Evolutionary conservation across 441 rosid genomes (phyloP).

Genomic region (Hura crepitans): DNA sequence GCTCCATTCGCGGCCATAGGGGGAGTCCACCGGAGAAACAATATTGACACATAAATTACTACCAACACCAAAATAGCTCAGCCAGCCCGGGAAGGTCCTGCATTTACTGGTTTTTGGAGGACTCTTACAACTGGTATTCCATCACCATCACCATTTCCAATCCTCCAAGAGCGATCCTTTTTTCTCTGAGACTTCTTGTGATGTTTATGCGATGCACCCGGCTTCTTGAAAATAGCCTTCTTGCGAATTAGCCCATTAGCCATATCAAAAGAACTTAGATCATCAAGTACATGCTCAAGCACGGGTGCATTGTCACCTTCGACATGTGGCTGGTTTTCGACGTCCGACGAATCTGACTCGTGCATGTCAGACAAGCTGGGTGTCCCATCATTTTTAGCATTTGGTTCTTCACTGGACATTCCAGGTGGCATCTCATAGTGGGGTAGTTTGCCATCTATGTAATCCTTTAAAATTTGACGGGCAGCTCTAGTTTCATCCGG

Average conservation of each 20-base stretch:
- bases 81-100: constrained; percentile 40
- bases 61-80: constrained; percentile 11
- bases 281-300: constrained; percentile 55
- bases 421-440: constrained; percentile 78
- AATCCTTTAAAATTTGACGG: constrained; percentile 78
- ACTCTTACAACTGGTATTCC: constrained; percentile 66
- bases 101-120: constrained; percentile 56
- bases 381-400: constrained; percentile 25
- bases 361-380: constrained; percentile 25
- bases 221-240: constrained; percentile 44
- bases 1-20: background rate
- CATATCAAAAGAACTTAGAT: constrained; percentile 66
- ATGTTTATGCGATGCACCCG: constrained; percentile 53
- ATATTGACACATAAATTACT: background rate
- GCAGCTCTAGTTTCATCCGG: constrained; percentile 92
- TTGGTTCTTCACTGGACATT: constrained; percentile 33
- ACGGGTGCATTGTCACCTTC: constrained; percentile 32
- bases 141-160: constrained; percentile 59
- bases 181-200: constrained; percentile 73
- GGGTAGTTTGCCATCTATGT: constrained; percentile 71
- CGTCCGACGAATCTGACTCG: constrained; percentile 45
- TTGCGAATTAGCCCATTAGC: constrained; percentile 53
- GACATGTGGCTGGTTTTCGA: constrained; percentile 27
- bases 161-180: constrained; percentile 72
- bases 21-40: background rate